Evolutionary conservation across 805 yeast genomes (phyloP), one percentile per base, ranked within the genome.

Genomic region (Yarrowia sp.): DNA sequence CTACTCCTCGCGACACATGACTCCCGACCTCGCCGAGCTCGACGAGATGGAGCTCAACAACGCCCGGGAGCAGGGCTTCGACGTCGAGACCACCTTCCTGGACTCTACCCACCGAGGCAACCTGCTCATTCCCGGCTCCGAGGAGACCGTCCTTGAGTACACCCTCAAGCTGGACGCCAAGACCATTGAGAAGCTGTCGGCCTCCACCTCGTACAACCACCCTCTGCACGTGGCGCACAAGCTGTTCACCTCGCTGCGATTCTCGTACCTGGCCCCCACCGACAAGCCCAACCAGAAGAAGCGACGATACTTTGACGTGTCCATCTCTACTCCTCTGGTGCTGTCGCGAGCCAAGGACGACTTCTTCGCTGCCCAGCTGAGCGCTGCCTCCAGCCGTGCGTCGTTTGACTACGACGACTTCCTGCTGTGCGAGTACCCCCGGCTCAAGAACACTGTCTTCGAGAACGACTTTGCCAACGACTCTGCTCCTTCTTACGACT

Each of bases 241-340:
- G 60, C 36, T 55, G 19, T 25, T 31, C 44, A 39, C 60, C 13
- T 38, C 47, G 7, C 56, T 62, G 25, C 53, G 51, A 19, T 44
- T 62, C 27, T 62, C 63, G 12, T 55, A 41, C 58, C 62, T 59
- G n/a, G 42, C 61, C 12, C 47, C 62, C 19, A 62, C 61, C 4
- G 55, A 56, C n/a, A 42, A 51, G 27, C 55, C 55, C 18, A 35
- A 32, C 22, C 39, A 31, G 24, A 33, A 22, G 36, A 36, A 44
- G 47, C 62, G 63, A 38, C 44, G 59, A 56, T 62, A 62, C 55
- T 62, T 46, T 42, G 63, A 62, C 14, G 63, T 62, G 13, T 51
- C 61, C 13, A 32, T 62, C n/a, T 59, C 61, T 14, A 24, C 59
- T 16, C 63, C 63, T 31, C 47, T 55, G 36, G 47, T 55, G 4